Conservation (phyloP, 306 rosid species). For the Malus orientalis region DNA sequence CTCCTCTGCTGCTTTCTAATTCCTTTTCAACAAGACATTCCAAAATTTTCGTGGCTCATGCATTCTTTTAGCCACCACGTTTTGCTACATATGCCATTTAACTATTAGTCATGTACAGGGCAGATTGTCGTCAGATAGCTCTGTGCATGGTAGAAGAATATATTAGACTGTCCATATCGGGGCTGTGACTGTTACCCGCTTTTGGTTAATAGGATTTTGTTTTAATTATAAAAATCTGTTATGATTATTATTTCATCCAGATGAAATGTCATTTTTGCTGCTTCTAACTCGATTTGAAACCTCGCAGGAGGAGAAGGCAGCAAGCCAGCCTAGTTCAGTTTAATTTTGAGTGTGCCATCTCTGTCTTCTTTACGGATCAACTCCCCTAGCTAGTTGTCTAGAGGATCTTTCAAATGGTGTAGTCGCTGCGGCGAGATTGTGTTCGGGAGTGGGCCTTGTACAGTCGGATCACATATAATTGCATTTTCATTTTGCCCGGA, state of each 20-base stretch:
- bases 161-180: neutral
- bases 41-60: neutral
- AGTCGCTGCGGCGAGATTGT: conserved; percentile 12
- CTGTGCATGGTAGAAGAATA: neutral
- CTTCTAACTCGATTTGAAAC: conserved; percentile 20
- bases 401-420: conserved; percentile 14
- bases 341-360: conserved; percentile 14
- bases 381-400: conserved; percentile 10
- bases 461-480: conserved; percentile 19
- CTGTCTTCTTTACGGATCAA: conserved; percentile 1
- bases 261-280: neutral
- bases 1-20: neutral
- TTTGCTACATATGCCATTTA: neutral
- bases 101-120: neutral
- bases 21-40: neutral
- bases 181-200: neutral
- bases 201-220: neutral
- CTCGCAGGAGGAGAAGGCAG: conserved; percentile 57
- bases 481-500: conserved; percentile 18
- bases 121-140: neutral
- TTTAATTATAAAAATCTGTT: neutral
- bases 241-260: neutral
- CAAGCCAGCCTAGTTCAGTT: conserved; percentile 31
- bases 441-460: conserved; percentile 30
- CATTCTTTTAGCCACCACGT: neutral